Evolutionary conservation across 2,329 filamentous ascomycete species (phyloP).

Genomic region (Calonectria pseudoreteaudii): DNA sequence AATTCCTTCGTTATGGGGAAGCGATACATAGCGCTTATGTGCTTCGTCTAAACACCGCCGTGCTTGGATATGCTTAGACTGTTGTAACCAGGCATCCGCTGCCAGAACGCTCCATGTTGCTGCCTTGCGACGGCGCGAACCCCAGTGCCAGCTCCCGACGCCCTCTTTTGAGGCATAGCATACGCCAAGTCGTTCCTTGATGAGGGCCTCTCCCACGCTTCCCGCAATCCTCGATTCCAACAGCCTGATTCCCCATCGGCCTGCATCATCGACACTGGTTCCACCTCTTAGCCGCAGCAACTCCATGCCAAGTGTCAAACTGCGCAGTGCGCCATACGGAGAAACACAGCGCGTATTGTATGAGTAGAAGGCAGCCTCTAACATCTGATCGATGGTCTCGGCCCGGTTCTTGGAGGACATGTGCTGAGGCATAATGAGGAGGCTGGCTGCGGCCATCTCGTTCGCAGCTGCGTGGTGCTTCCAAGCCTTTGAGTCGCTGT

Average conservation of each 20-base stretch:
- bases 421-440: slow-evolving; percentile 80
- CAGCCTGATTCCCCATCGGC: slow-evolving; percentile 83
- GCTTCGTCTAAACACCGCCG: slow-evolving; percentile 82
- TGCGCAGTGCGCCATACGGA: slow-evolving; percentile 84
- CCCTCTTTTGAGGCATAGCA: slow-evolving; percentile 84
- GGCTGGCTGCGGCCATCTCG: slow-evolving; percentile 92
- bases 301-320: slow-evolving; percentile 81
- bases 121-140: slow-evolving; percentile 82
- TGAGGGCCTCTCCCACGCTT: slow-evolving; percentile 80
- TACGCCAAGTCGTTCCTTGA: slow-evolving; percentile 86
- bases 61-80: slow-evolving; percentile 82
- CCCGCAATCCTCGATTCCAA: slow-evolving; percentile 84
- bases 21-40: slow-evolving; percentile 62
- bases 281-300: slow-evolving; percentile 85
- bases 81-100: slow-evolving; percentile 84
- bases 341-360: slow-evolving; percentile 88
- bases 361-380: slow-evolving; percentile 92
- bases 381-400: slow-evolving; percentile 86
- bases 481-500: slow-evolving; percentile 96
- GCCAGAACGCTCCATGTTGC: slow-evolving; percentile 90
- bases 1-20: slow-evolving; percentile 64
- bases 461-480: slow-evolving; percentile 92
- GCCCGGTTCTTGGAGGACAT: slow-evolving; percentile 80
- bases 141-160: slow-evolving; percentile 74
- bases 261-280: slow-evolving; percentile 85